Evolutionary conservation across 345 rosid species (phyloP).

Genomic region (Rhodamnia argentea): DNA sequence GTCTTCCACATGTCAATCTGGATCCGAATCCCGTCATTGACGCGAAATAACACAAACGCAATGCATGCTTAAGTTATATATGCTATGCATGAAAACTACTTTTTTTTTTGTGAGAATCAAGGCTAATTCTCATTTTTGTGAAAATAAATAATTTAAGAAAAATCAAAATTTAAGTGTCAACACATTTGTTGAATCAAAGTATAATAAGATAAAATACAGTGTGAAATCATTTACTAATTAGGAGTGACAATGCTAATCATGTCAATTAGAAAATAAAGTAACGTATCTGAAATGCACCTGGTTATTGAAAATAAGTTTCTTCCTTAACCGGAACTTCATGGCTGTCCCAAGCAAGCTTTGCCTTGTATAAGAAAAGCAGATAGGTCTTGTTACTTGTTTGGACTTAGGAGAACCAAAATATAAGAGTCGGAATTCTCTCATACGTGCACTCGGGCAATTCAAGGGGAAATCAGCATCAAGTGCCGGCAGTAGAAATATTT

Average conservation of each 20-base stretch:
- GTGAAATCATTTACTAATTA: not conserved
- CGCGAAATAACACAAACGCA: no score
- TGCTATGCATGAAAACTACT: no score
- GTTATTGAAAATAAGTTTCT: not conserved
- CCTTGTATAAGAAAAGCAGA: not conserved
- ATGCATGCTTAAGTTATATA: no score
- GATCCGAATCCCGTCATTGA: no score
- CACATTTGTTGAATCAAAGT: not conserved
- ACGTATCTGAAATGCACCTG: not conserved
- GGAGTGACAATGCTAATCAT: not conserved
- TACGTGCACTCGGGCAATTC: not conserved
- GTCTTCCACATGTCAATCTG: no score
- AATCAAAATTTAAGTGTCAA: no score
- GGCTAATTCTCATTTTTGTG: no score
- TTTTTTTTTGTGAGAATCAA: no score
- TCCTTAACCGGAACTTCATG: not conserved
- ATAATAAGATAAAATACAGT: not conserved
- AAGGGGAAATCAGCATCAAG: not conserved
- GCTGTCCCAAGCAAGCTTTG: not conserved
- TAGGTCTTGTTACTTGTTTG: accelerated
- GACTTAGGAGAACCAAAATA: not conserved
- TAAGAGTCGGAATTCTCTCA: not conserved
- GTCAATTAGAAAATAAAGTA: not conserved
- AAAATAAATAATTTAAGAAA: no score
- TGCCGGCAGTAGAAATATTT: not conserved